phyloP scores from a whole-genome alignment of 768 basidiomycete species.

The Phlebiopsis gigantea region DNA sequence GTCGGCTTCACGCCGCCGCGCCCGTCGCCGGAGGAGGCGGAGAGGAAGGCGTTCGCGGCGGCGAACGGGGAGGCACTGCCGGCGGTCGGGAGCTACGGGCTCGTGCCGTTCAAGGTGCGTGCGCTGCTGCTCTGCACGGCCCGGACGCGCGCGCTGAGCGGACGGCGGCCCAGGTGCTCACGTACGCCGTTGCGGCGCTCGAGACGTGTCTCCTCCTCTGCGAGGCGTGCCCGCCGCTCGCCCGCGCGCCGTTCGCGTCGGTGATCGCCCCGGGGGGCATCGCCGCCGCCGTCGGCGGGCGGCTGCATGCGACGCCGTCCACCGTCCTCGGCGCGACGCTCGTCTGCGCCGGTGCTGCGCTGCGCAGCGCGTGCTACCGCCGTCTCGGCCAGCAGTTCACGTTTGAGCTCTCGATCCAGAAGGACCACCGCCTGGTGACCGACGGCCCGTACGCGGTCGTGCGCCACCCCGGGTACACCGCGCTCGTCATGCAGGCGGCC shows the following conservation, averaged over 20 bases:
- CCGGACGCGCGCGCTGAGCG: too few species aligned
- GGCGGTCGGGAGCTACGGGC: neutral
- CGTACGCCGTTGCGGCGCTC: neutral
- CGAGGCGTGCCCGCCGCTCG: neutral
- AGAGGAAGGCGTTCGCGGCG: neutral
- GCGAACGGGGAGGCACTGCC: neutral
- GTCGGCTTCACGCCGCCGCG: neutral
- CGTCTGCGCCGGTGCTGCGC: neutral
- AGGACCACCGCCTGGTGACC: conserved; percentile 15
- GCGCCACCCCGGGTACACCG: conserved; percentile 20
- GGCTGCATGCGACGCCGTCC: neutral
- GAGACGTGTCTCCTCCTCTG: neutral
- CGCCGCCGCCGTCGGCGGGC: too few species aligned
- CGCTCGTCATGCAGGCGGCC: neutral
- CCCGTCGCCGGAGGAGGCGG: neutral
- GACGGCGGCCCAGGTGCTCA: neutral
- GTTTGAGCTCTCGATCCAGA: conserved; percentile 10
- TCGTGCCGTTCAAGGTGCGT: neutral
- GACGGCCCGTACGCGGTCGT: conserved; percentile 18
- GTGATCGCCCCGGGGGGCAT: neutral
- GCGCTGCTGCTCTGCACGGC: too few species aligned
- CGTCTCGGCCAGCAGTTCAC: conserved; percentile 8
- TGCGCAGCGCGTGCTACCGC: conserved; percentile 5
- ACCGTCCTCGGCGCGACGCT: neutral
- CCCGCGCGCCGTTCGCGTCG: neutral